Conservation (phyloP, 768 basidiomycete genomes). For the Auriscalpium vulgare region DNA sequence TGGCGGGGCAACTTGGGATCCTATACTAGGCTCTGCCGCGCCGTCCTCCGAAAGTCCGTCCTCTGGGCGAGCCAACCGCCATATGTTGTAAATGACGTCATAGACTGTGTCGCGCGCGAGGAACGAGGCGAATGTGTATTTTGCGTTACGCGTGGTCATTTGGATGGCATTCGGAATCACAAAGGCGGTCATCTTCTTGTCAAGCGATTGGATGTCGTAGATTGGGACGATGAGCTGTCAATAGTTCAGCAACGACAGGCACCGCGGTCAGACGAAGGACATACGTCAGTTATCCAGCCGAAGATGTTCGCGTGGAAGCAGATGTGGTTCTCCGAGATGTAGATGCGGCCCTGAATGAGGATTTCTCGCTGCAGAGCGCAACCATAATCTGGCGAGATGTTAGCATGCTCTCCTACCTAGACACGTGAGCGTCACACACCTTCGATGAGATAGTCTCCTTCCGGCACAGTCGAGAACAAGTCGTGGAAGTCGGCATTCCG, state of each 20-base stretch:
- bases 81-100: constrained; percentile 94
- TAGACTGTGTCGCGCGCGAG: constrained; percentile 92
- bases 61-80: constrained; percentile 86
- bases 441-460: constrained; percentile 97
- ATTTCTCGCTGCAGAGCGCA: constrained; percentile 97
- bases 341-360: constrained; percentile 89
- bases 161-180: constrained; percentile 97
- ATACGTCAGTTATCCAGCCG: constrained; percentile 95
- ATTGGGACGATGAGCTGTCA: constrained; percentile 82
- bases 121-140: constrained; percentile 95
- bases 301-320: constrained; percentile 99
- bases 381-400: constrained; percentile 72
- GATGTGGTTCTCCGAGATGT: constrained; percentile 98
- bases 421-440: constrained; percentile 43
- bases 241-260: not conserved
- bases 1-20: not conserved
- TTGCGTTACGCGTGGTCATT: constrained; percentile 71
- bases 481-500: constrained; percentile 95
- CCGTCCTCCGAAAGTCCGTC: constrained; percentile 12
- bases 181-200: constrained; percentile 97
- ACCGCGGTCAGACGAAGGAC: constrained; percentile 23
- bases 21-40: constrained; percentile 2
- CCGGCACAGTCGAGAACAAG: constrained; percentile 80
- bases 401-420: not conserved
- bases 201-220: constrained; percentile 75